Base-by-base conservation (phyloP, 345 rosid genomes). In the Anacardium occidentale region DNA sequence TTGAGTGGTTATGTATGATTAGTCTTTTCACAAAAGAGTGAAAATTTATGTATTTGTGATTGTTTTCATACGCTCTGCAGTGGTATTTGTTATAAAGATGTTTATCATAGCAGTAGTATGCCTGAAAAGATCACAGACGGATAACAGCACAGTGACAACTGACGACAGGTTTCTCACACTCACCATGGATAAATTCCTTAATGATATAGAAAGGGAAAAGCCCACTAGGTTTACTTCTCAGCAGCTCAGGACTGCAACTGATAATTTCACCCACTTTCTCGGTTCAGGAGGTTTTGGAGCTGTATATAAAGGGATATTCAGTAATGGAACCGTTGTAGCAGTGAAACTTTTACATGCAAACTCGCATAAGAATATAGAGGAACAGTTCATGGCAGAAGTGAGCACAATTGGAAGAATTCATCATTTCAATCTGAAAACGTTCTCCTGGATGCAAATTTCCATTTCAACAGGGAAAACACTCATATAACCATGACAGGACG, bases 371-470 rank as follows among this genome's bases (percentile, higher is more conserved):
- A 62, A 68, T 20, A 15, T 76, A 9, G 82, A 83, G 62, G 83
- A 74, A 11, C 85, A 82, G n/a, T 84, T 82, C 74, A 77, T 73
- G 77, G 80, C 82, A 7, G 88, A 84, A 52, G 82, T 82, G 3
- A 57, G 80, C 48, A 75, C 88, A 21, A 82, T 84, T 0, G 85
- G 85, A 37, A 77, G 78, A 73, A 63, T 69, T 34, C 72, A 77
- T 54, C 85, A 82, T 63, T 20, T 67, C 32, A 77, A 82, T 68
- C 69, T 3, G 51, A 47, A 47, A 47, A 47, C 51, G 12, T 47
- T 14, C 51, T 47, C 51, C 17, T 74, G 10, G 77, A 74, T 45
- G 42, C 47, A 20, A 65, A 74, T 18, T 45, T 74, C 25, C 18
- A 10, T 10, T 34, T 66, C 0, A 54, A 60, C 21, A 40, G 65